Evolutionary conservation across 306 rosid species (phyloP).

Genomic region (Cucurbita pepo): DNA sequence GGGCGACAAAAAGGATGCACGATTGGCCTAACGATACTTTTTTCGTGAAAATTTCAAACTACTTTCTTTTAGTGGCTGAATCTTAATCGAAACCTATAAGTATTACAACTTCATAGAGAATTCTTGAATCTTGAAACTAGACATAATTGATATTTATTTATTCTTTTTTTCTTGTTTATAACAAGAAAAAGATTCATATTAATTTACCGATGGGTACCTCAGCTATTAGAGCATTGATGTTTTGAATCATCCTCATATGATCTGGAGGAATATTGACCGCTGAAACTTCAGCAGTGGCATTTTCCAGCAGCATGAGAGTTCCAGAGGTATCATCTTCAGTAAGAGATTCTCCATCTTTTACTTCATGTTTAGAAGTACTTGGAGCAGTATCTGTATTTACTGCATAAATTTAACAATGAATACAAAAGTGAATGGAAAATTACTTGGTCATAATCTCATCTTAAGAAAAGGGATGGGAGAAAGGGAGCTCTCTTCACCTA

Average conservation of each 20-base stretch:
- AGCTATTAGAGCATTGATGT: slow-evolving; percentile 61
- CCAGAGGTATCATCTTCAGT: slow-evolving; percentile 24
- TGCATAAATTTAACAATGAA: slow-evolving; percentile 22
- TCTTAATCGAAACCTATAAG: background rate
- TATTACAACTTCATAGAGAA: background rate
- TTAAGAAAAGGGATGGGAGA: background rate
- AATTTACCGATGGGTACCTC: slow-evolving; percentile 45
- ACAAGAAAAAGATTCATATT: background rate
- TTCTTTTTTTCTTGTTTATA: background rate
- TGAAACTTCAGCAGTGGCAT: slow-evolving; percentile 34
- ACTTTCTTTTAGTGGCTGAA: background rate
- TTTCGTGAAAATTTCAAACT: background rate
- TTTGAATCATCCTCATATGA: slow-evolving; percentile 60
- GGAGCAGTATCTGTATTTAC: slow-evolving; percentile 27
- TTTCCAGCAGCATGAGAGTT: slow-evolving; percentile 17
- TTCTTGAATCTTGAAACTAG: background rate
- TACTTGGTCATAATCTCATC: background rate
- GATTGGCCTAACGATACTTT: background rate
- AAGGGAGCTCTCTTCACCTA: slow-evolving; percentile 34
- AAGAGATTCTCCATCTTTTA: slow-evolving; percentile 19
- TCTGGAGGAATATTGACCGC: slow-evolving; percentile 53
- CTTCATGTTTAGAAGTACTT: slow-evolving; percentile 21
- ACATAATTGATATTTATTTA: background rate
- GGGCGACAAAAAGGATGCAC: background rate
- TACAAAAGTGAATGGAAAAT: slow-evolving; percentile 3